Evolutionary conservation across 73 alveolate genomes (phyloP), one percentile per base, ranked within the genome.

Genomic region (Uronychia binucleata): DNA sequence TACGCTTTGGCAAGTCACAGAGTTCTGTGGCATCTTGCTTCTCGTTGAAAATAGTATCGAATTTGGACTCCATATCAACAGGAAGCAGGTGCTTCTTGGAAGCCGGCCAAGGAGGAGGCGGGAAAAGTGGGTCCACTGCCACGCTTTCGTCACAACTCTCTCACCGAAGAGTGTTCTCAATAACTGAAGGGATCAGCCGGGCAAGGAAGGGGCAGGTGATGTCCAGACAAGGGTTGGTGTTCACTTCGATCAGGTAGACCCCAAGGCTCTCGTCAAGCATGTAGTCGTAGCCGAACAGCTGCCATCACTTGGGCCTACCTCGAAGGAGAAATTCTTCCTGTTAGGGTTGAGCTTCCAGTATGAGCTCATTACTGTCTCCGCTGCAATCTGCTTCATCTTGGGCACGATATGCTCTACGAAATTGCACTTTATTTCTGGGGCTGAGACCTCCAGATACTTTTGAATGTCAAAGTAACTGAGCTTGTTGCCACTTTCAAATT

Each of bases 401-500:
- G 95, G 93, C 74, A 88, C 86, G 26, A 94, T 79, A 33, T 92
- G 90, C 19, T 83, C 30, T 30, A 67, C 77, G 46, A 92, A 83
- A 78, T 86, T 85, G 77, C 87, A 88, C 75, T 92, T 86, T 0
- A 87, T 90, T 26, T 91, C 89, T 0, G 77, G 67, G 67, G 5
- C 5, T 46, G 67, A 75, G 34, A 77, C 57, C 80, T 94, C 98
- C 58, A 94, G 91, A 77, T 94, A 94, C 79, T 81, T 83, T 57
- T 91, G 80, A 79, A 94, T 83, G 30, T 94, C 98, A 8, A 79
- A 83, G 80, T 92, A 94, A 60, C 94, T 82, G 31, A 85, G 81
- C 79, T 94, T 94, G 58, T 94, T 94, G 0, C 98, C 98, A 58
- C 88, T 89, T 87, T 94, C 98, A 82, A 83, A 97, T 82, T 95